Percentiles rank a stretch among this genome's conserved stretches.
Evolutionary conservation across 208 protist species (phyloP).

Genomic region (Trypanosoma boissoni): DNA sequence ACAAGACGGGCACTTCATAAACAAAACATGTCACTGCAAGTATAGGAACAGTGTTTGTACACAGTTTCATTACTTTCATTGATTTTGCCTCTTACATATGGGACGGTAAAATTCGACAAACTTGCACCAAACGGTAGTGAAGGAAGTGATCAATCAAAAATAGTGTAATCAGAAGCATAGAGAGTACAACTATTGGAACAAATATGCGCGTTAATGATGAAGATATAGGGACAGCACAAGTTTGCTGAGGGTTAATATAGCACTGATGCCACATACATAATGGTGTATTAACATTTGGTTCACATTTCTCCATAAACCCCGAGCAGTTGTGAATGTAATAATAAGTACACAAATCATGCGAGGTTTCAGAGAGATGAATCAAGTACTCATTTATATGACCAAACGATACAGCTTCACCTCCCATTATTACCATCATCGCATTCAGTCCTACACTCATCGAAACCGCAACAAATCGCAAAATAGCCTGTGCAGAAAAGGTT

Average conservation of each 20-base stretch:
- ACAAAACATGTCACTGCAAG: no score
- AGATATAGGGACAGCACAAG: conserved; percentile 11
- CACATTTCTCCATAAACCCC: conserved; percentile 38
- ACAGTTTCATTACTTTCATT: neutral
- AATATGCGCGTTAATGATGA: conserved; percentile 21
- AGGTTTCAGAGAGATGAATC: neutral
- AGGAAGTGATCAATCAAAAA: conserved; percentile 32
- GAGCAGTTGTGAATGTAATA: conserved; percentile 35
- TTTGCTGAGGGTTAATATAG: neutral
- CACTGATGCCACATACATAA: conserved; percentile 15
- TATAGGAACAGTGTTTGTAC: no score
- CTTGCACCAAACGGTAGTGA: conserved; percentile 29
- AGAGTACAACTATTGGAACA: conserved; percentile 29
- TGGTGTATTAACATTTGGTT: neutral
- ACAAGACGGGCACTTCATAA: no score
- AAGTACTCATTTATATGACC: conserved; percentile 14
- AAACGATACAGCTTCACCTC: conserved; percentile 25
- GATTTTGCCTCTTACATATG: conserved; percentile 3
- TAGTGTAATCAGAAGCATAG: conserved; percentile 20
- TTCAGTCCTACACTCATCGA: conserved; percentile 30
- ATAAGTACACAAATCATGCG: conserved; percentile 24
- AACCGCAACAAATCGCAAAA: conserved; percentile 8
- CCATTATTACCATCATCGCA: conserved; percentile 39
- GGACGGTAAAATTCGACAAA: conserved; percentile 18
- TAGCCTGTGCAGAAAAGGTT: conserved; percentile 3